Percentiles rank a stretch among this genome's conserved stretches.
These are phyloP conservation scores for Pelargonium nanum DNA, from an alignment of 345 rosid genomes.

Conservation along the genomic window DNA sequence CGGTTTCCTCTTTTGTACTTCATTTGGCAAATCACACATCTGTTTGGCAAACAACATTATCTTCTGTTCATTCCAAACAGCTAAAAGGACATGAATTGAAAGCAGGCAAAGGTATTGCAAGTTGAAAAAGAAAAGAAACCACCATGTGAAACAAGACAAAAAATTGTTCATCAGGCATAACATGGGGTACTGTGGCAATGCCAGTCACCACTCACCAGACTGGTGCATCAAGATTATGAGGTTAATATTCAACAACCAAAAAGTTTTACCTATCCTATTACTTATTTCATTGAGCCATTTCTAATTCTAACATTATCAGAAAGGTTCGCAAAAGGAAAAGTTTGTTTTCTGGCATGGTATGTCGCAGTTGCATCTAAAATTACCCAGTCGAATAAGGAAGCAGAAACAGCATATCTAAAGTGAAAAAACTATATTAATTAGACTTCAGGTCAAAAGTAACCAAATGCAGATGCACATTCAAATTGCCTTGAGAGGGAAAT, in stretches of 20 bases:
- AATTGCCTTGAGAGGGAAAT: not conserved
- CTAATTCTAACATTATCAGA: not conserved
- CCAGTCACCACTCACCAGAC: too few relatives aligned
- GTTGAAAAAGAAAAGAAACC: too few relatives aligned
- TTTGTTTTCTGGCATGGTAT: not conserved
- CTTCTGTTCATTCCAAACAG: too few relatives aligned
- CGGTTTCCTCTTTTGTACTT: conserved; percentile 48
- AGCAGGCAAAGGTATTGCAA: not conserved
- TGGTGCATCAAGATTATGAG: not conserved
- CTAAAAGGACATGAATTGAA: not conserved
- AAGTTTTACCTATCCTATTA: too few relatives aligned
- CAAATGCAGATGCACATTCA: not conserved
- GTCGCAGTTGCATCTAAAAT: not conserved
- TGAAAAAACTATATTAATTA: too few relatives aligned
- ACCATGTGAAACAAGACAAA: too few relatives aligned
- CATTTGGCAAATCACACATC: conserved; percentile 67
- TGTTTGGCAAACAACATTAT: conserved; percentile 12
- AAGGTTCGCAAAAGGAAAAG: not conserved
- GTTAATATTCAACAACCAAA: not conserved
- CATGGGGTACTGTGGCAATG: too few relatives aligned
- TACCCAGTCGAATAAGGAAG: not conserved
- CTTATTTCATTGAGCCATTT: not conserved
- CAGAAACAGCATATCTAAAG: not conserved
- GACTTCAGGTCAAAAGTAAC: not conserved
- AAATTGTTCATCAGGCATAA: too few relatives aligned